Evolutionary conservation across 139 green algal species (phyloP).

Genomic region (Spirogloea muscicola): DNA sequence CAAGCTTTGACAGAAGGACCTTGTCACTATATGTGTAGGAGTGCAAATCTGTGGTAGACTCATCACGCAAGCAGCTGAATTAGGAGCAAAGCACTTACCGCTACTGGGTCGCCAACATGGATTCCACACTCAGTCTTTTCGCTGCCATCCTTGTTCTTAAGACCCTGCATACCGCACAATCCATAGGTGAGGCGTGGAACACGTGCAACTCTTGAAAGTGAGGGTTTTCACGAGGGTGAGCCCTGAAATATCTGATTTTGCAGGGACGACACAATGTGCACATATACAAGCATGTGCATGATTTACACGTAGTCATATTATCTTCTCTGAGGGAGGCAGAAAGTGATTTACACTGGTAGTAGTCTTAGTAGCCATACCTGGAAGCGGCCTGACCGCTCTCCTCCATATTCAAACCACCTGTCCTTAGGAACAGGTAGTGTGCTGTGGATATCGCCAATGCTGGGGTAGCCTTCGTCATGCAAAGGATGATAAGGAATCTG

Average conservation of each 20-base stretch:
- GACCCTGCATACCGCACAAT: conserved; percentile 37
- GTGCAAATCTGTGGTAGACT: no score
- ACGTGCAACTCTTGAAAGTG: not conserved
- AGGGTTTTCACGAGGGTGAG: not conserved
- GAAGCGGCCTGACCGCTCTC: conserved; percentile 59
- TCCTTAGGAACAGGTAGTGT: conserved; percentile 50
- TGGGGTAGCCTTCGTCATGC: conserved; percentile 57
- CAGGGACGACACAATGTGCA: not conserved
- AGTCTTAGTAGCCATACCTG: no score
- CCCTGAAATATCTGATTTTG: not conserved
- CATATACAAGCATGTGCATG: no score
- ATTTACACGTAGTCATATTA: no score
- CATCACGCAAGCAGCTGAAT: no score
- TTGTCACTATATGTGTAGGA: no score
- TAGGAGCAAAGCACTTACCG: no score
- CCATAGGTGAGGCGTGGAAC: not conserved
- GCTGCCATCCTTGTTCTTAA: conserved; percentile 54
- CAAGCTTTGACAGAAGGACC: no score
- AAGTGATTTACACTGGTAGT: no score
- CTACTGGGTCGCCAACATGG: conserved; percentile 49
- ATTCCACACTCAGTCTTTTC: conserved; percentile 61
- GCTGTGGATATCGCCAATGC: conserved; percentile 57
- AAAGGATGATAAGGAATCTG: conserved; percentile 46
- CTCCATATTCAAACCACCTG: conserved; percentile 63
- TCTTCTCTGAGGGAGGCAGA: no score